Base-by-base conservation (phyloP, 2,329 filamentous ascomycete genomes). In the Penicillium sp. region DNA sequence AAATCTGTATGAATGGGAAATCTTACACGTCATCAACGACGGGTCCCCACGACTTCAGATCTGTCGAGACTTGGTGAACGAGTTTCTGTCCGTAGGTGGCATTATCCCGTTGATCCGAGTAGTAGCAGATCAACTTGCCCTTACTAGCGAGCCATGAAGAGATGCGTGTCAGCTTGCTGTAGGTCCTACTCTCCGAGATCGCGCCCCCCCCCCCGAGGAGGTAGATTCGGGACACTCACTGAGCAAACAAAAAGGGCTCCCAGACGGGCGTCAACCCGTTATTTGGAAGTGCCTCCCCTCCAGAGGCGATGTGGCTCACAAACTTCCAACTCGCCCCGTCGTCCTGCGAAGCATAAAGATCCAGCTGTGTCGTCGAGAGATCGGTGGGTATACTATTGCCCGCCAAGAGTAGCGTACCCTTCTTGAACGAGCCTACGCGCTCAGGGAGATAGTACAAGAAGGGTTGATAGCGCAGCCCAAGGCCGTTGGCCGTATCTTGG, bases 211-310 rank as follows among this genome's bases (percentile, higher is more conserved):
- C 18, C 18, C 18, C 18, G 18, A 18, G 18, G 18, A 18, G 18
- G 18, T 18, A 18, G 18, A 18, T 18, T 18, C 18, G 18, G 18
- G 29, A 8, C 29, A 32, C 61, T 39, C 56, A 64, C 59, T 82
- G 76, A 39, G 76, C 71, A 47, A 81, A 61, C 37, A 88, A 66
- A 64, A 84, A 86, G 0, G 85, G 85, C 64, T 88, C 85, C 85
- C 85, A 88, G 18, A 88, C 80, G 0, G 84, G 82, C 0, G 82
- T 84, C 34, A 81, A 64, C 1, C 81, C 84, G 58, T 88, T 85
- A 59, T 80, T 76, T 3, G 83, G 78, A 0, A 71, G 58, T 2
- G 83, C 82, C 40, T 74, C 73, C n/a, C 82, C 82, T 32, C 84
- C 85, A 1, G 72, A 68, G 1, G 83, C 84, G 39, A 88, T 78